phyloP scores from a whole-genome alignment of 805 yeast species.

The Komagataella ulmi region DNA sequence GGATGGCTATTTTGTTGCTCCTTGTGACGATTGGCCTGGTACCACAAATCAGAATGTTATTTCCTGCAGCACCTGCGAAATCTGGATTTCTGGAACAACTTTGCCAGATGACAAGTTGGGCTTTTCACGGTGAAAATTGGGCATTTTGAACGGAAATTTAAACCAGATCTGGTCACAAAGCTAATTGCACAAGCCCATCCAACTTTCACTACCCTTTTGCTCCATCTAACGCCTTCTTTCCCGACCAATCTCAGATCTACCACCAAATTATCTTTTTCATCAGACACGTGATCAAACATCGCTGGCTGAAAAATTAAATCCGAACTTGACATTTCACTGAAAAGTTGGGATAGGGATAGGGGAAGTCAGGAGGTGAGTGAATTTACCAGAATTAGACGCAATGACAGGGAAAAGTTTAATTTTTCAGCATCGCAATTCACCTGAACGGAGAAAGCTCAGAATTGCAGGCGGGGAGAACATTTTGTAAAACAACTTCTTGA shows the following conservation, averaged over 20 bases:
- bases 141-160: not conserved
- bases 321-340: not conserved
- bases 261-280: not conserved
- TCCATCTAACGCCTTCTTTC: not conserved
- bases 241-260: not conserved
- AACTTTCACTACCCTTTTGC: not conserved
- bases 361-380: not conserved
- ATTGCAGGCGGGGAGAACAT: too few relatives aligned
- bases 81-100: not conserved
- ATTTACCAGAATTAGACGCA: not conserved
- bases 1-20: not conserved
- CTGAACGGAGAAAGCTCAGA: not conserved
- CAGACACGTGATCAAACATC: not conserved
- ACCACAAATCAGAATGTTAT: not conserved
- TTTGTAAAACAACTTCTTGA: too few relatives aligned
- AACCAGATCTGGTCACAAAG: not conserved
- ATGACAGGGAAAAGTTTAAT: not conserved
- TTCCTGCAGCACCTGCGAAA: not conserved
- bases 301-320: not conserved
- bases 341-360: not conserved
- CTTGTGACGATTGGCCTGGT: not conserved
- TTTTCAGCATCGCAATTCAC: not conserved
- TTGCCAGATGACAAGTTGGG: not conserved
- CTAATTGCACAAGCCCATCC: not conserved
- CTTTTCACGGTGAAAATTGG: not conserved